Conservation (phyloP, 148 eudicot genomes). For the Rhododendron williamsianum region DNA sequence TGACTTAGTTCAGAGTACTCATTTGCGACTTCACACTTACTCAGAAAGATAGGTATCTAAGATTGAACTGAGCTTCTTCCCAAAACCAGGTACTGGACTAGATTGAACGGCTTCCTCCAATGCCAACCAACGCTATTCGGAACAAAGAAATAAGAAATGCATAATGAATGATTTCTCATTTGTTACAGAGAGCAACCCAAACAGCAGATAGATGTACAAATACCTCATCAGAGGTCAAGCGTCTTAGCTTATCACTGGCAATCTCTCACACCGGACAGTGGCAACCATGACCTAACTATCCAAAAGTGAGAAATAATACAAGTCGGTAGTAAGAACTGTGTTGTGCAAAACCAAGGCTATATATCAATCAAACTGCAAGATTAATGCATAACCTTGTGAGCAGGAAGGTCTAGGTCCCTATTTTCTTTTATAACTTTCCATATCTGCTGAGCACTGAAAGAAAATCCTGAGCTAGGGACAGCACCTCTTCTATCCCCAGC, state of each 20-base stretch:
- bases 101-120: conserved; percentile 63
- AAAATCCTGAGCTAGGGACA: conserved; percentile 95
- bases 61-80: conserved; percentile 71
- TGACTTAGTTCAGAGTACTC: not conserved
- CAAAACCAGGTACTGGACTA: conserved; percentile 64
- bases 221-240: conserved; percentile 67
- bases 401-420: conserved; percentile 93
- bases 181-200: not conserved
- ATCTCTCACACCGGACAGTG: conserved; percentile 97
- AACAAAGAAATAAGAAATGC: not conserved
- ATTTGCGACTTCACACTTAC: conserved; percentile 39
- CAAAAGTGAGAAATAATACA: not conserved
- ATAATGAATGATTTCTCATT: not conserved
- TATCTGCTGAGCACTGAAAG: conserved; percentile 89
- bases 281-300: conserved; percentile 82
- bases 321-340: not conserved
- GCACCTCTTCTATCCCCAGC: conserved; percentile 97
- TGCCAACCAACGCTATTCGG: conserved; percentile 43
- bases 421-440: conserved; percentile 93
- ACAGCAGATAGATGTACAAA: not conserved
- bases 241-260: conserved; percentile 56
- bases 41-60: conserved; percentile 55
- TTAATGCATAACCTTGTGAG: conserved; percentile 62
- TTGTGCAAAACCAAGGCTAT: not conserved
- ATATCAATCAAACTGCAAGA: not conserved